phyloP scores from a whole-genome alignment of 23 red algal genomes.

The Gracilariopsis chorda region DNA sequence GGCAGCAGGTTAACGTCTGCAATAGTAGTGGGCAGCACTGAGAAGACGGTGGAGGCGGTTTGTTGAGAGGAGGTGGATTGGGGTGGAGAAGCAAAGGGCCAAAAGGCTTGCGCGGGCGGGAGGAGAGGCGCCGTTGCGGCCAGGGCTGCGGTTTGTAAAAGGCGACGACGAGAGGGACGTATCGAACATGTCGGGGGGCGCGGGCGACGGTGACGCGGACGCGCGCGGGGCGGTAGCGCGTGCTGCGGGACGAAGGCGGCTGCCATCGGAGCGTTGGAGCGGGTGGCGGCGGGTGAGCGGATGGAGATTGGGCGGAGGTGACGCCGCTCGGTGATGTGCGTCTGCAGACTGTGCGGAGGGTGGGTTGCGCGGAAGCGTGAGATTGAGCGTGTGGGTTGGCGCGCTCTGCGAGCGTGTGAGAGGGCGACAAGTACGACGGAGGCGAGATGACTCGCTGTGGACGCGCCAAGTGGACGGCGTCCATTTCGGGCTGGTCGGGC shows the following conservation, averaged over 20 bases:
- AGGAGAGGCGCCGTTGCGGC: not conserved
- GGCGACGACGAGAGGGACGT: not conserved
- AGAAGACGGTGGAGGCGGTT: constrained; percentile 23
- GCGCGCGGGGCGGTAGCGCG: not conserved
- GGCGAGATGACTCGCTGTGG: too few species aligned
- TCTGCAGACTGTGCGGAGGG: too few species aligned
- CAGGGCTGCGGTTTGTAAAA: not conserved
- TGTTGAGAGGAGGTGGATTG: not conserved
- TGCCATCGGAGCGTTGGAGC: not conserved
- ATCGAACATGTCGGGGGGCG: not conserved
- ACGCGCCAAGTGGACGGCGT: too few species aligned
- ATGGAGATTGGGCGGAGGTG: not conserved
- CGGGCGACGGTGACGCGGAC: not conserved
- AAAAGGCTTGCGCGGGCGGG: not conserved
- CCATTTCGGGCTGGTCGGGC: too few species aligned
- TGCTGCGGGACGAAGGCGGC: not conserved
- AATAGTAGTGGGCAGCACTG: constrained; percentile 31
- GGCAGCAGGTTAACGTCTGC: constrained; percentile 49
- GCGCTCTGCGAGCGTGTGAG: too few species aligned
- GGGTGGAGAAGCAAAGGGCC: not conserved
- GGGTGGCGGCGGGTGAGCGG: not conserved
- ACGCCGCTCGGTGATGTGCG: too few species aligned
- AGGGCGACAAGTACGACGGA: too few species aligned
- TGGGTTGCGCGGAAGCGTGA: too few species aligned
- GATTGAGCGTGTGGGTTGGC: too few species aligned